Conservation (phyloP, 140 eudicot genomes). For the Ambrosia hybrid region DNA sequence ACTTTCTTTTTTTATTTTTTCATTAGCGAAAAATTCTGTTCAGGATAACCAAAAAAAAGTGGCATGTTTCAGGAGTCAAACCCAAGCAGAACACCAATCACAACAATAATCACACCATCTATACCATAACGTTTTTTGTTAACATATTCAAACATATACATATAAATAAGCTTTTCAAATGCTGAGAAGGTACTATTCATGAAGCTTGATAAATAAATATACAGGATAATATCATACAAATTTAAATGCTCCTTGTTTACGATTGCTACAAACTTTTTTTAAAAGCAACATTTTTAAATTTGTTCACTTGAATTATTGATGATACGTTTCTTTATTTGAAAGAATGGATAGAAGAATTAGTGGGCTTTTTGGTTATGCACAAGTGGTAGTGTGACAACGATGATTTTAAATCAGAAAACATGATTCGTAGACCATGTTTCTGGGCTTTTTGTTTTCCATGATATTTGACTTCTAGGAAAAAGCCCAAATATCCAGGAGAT, state of each 20-base stretch:
- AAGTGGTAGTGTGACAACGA: constrained; percentile 33
- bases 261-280: neutral
- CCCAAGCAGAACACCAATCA: too few species aligned
- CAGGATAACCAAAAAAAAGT: too few species aligned
- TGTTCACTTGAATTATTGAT: constrained; percentile 28
- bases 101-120: too few species aligned
- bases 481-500: constrained; percentile 15
- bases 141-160: too few species aligned
- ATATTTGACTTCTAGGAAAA: constrained; percentile 18
- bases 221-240: neutral
- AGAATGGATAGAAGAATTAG: constrained; percentile 1
- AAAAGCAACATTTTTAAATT: constrained; percentile 5
- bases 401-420: constrained; percentile 23
- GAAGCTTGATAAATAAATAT: too few species aligned
- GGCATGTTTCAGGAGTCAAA: too few species aligned
- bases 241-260: constrained; percentile 14
- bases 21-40: too few species aligned
- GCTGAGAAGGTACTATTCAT: too few species aligned
- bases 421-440: constrained; percentile 30
- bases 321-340: neutral
- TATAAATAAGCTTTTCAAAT: too few species aligned
- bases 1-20: too few species aligned
- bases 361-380: constrained; percentile 27
- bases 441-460: constrained; percentile 17
- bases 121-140: too few species aligned